Base-by-base conservation (phyloP, 1,139 yeast species). In the Debaryomycetaceae sp. region DNA sequence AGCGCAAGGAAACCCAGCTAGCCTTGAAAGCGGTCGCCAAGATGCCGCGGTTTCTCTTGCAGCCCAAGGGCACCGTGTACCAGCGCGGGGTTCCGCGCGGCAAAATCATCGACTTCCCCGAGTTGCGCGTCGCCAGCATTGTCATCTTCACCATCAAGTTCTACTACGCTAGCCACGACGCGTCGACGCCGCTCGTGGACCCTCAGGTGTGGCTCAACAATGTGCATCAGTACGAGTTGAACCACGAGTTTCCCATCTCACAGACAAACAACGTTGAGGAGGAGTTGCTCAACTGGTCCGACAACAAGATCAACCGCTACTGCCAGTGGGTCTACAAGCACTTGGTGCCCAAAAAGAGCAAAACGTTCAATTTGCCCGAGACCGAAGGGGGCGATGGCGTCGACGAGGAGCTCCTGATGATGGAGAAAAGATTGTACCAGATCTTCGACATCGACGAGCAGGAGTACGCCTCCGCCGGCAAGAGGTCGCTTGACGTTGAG, bases 311-410 rank as follows among this genome's bases (percentile, higher is more conserved):
- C 6, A 53, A 54, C 11, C 44, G 51, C 16, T 73, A 70, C 43
- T 55, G 69, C 28, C 54, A 63, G 18, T 67, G 71, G 62, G 53
- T 71, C 19, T 53, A 58, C 34, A 55, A 54, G 4, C 50, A 56
- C 23, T 38, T 65, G 16, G 43, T 67, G 2, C 60, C 58, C 2
- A 48, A 48, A 31, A 43, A 46, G 15, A 37, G 40, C 28, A 43
- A 47, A 23, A 35, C 44, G 5, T 32, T 34, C 8, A 34, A 28
- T 18, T 27, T 19, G 4, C 7, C 14, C 8, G 10, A 41, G 1
- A 34, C 40, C 2, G 44, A 43, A 4, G 41, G 41, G 9, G 35
- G 37, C 12, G 40, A 39, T 5, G 34, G 34, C n/a, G 21, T 4
- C 16, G 19, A 23, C 8, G 51, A 48, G 18, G 43, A 27, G n/a